Base-by-base conservation (phyloP, 148 eudicot genomes). In the Rhododendron vialii region DNA sequence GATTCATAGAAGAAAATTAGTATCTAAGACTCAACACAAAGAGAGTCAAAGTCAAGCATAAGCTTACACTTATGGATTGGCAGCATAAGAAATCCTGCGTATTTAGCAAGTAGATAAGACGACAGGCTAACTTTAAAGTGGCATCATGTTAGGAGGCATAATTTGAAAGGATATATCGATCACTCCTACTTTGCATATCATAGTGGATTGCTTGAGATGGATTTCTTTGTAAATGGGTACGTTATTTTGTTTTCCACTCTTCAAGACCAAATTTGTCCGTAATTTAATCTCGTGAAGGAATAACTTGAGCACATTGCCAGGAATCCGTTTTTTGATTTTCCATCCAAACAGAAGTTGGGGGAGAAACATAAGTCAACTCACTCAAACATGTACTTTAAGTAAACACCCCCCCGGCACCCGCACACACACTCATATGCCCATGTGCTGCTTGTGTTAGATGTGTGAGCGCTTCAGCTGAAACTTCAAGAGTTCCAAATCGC, bases 1-100 rank as follows among this genome's bases (percentile, higher is more conserved):
- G 41, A 36, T 82, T 76, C 17, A 53, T n/a, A 71, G 87, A 82
- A 33, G 35, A 87, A 86, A n/a, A 22, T 33, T 26, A 35, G 14
- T 77, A 30, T 33, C 33, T 83, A 8, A 85, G 67, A 74, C 13
- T 82, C 63, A 28, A 38, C 43, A 20, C 20, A 30, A 24, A 36
- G 18, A 36, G 63, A 76, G 47, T 73, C 38, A 63, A 82, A n/a
- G 55, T 73, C 38, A 63, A 82, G 20, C 14, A 65, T 20, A 53
- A 47, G 84, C 43, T 35, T 20, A 51, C 15, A 7, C 36, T 71
- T 48, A 67, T 28, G 17, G n/a, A 83, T 45, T 38, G 85, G 36
- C 38, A 17, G 71, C 55, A 67, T 0, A 65, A 28, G 7, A 9
- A 12, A 38, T 30, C 76, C 30, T 30, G 18, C 7, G 2, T 11